Evolutionary conservation across 2,329 filamentous ascomycete genomes (phyloP).

Genomic region (Bipolaris cookei): DNA sequence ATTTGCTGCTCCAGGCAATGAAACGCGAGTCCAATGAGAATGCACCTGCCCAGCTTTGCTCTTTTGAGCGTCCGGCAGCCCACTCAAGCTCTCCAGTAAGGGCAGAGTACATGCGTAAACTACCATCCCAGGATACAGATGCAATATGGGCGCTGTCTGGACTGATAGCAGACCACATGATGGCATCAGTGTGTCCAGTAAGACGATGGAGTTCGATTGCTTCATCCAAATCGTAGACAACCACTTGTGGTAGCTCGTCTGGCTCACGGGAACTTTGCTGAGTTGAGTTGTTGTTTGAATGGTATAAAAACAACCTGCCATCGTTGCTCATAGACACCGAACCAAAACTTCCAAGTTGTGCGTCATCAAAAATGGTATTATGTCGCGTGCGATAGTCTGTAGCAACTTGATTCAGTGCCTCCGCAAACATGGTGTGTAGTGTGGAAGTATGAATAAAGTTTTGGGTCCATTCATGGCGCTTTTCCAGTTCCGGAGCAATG

Average conservation of each 20-base stretch:
- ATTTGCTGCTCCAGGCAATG: constrained; percentile 32
- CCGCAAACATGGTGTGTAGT: constrained; percentile 29
- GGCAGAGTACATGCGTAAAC: constrained; percentile 2
- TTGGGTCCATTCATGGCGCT: constrained; percentile 36
- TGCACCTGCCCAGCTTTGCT: constrained; percentile 32
- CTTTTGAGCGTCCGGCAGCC: constrained; percentile 23
- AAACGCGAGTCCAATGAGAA: constrained; percentile 37
- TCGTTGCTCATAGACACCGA: background rate
- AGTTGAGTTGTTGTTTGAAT: background rate
- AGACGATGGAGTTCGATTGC: background rate
- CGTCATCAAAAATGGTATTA: constrained; percentile 22
- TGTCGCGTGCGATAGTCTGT: constrained; percentile 32
- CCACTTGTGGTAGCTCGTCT: background rate
- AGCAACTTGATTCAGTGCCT: constrained; percentile 24
- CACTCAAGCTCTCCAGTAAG: constrained; percentile 28
- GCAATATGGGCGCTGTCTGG: background rate
- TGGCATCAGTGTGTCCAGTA: background rate
- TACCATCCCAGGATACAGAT: background rate
- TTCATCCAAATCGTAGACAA: background rate
- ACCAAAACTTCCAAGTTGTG: background rate
- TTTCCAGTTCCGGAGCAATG: constrained; percentile 32
- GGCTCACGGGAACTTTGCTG: background rate
- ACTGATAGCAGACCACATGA: background rate
- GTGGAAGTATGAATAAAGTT: constrained; percentile 30
- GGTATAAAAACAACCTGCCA: background rate